Base-by-base conservation (phyloP, 2,329 filamentous ascomycete genomes). In the Paradendryphiella salina region DNA sequence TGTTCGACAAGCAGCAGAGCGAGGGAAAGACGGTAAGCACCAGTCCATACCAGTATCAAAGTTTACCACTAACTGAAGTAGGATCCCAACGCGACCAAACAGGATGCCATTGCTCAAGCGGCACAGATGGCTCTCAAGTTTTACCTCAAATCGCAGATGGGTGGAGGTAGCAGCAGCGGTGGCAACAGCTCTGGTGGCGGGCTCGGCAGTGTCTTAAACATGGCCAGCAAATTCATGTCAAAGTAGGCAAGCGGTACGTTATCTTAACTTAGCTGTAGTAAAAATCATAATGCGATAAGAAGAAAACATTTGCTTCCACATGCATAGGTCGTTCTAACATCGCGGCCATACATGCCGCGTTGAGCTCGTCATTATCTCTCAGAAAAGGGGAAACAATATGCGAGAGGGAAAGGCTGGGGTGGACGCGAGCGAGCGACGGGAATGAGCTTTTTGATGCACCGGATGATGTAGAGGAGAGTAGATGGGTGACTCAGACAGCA, bases 101-200 rank as follows among this genome's bases (percentile, higher is more conserved):
- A 96, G 75, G 85, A 85, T 39, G 90, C 85, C 41, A 78, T 96
- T 38, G 85, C 88, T 69, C 79, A 85, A 72, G 92, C 92, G 3
- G 91, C 85, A 1, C 86, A 96, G 80, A 87, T 89, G 82, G 92
- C 91, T 2, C 74, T 96, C 64, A 91, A 96, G 82, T 88, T 96
- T 84, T 96, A 92, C 74, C 77, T 95, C 78, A 92, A 96, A 82
- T 85, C 82, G 63, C 81, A 90, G 70, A 74, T 73, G 68, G 74
- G 77, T 21, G 75, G 75, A 26, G 38, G 69, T 28, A 66, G 67
- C n/a, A 64, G 66, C 10, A 81, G 81, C 15, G 70, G 76, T 23
- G 69, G 73, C 17, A 63, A 67, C 21, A 62, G 65, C 14, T 69
- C 67, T 21, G 81, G 75, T 0, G 73, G 75, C 1, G 73, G 74